These are phyloP conservation scores for Haplosporangium gracile DNA, from an alignment of 192 early-diverging fungal species.

Conservation along the genomic window DNA sequence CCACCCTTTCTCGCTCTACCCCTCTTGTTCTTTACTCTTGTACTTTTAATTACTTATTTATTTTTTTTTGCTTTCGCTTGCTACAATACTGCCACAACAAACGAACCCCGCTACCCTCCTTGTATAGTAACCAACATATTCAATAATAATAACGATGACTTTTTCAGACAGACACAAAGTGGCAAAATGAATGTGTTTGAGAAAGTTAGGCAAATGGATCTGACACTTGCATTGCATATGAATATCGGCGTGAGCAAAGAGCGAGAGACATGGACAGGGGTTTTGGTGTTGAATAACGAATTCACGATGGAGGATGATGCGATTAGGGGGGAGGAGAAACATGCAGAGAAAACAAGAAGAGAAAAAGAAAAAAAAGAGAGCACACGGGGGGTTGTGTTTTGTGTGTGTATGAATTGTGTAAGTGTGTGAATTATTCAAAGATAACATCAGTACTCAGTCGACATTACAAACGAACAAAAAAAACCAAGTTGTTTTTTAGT, in stretches of 20 bases:
- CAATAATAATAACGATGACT: background rate
- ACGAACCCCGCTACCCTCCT: background rate
- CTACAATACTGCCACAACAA: conserved; percentile 11
- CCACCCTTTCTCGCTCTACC: background rate
- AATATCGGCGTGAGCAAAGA: background rate
- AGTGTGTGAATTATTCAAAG: background rate
- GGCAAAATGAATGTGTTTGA: background rate
- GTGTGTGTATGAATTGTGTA: background rate
- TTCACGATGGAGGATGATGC: background rate
- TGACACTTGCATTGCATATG: conserved; percentile 10
- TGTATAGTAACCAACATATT: background rate
- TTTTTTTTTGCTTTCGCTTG: background rate
- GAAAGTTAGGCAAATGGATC: background rate
- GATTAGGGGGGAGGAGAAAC: background rate
- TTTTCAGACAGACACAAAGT: background rate
- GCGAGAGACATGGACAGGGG: background rate
- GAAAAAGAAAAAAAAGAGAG: background rate
- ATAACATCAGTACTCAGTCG: background rate
- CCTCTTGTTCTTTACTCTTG: background rate
- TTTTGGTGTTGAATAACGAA: background rate
- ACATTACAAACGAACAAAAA: background rate
- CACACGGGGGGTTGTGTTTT: background rate
- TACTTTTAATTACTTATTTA: background rate
- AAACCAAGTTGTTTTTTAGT: background rate
- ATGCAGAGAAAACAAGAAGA: background rate